A percentile compares a stretch with the other conserved stretches of the same genome.
Conservation (phyloP, 768 basidiomycete genomes). For the Lentinula sp. region DNA sequence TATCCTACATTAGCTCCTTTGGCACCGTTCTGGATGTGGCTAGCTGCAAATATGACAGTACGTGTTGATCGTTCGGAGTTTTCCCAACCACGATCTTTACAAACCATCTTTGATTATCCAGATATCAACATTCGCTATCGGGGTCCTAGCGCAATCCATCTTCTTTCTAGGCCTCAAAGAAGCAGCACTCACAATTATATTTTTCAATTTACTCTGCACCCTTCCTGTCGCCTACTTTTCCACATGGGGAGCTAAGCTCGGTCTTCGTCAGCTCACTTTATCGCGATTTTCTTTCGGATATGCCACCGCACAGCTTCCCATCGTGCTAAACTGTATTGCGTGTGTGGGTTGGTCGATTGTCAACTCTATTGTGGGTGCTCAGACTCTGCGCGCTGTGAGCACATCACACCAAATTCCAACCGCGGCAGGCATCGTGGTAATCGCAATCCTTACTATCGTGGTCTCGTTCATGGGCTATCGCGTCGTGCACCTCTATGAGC, state of each 20-base stretch:
- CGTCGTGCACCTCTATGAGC: conserved; percentile 1
- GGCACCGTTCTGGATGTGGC: conserved; percentile 6
- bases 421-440: neutral
- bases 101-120: neutral
- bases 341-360: conserved; percentile 55
- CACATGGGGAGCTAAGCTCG: conserved; percentile 55
- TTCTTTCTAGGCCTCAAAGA: neutral
- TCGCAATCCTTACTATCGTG: neutral
- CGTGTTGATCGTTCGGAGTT: neutral
- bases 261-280: conserved; percentile 56
- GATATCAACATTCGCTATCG: conserved; percentile 3
- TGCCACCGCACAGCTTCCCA: neutral
- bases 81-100: neutral
- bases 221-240: conserved; percentile 2
- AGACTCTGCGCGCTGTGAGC: conserved; percentile 21
- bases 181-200: neutral
- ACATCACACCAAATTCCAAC: conserved; percentile 2
- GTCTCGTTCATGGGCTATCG: conserved; percentile 4
- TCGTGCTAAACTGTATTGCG: conserved; percentile 12
- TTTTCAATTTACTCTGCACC: neutral
- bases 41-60: conserved; percentile 5
- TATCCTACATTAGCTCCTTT: neutral
- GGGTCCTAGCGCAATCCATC: neutral
- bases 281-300: conserved; percentile 16
- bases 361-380: conserved; percentile 57